Evolutionary conservation across 495 filamentous ascomycete species (phyloP), one percentile per base, ranked within the genome.

Genomic region (Glonium stellatum): DNA sequence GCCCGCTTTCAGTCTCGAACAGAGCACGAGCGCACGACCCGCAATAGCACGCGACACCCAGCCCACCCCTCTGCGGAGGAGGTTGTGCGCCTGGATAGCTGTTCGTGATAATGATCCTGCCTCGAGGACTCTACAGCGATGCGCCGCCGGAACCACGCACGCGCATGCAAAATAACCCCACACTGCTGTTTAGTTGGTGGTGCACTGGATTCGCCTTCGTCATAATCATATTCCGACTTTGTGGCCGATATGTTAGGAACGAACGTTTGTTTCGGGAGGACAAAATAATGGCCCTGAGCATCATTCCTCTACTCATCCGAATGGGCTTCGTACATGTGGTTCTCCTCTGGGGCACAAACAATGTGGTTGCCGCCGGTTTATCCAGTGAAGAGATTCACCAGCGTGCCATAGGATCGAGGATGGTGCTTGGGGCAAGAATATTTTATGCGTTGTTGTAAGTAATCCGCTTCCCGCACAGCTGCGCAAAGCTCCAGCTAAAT

Each of bases 111-210:
- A 68, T 68, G 65, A 56, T 65, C 0, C 34, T 65, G 5, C 59
- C 62, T 36, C 65, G 62, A 48, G 15, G 34, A 19, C 18, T 68
- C 27, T 62, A 62, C 54, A 50, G 61, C 34, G 55, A 25, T 5
- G 54, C 62, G 23, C 65, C 65, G 46, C 65, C 65, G 2, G 62
- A 59, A 51, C 58, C 57, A 19, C 62, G 65, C 51, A 56, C 55
- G 15, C 61, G 59, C 47, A 35, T 62, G 31, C 25, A 52, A n/a
- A 65, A 68, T 56, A 68, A 68, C 37, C 62, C 65, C 4, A 64
- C 65, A 22, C 62, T 98, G 42, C 78, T 97, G 55, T 89, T 93
- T 67, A 92, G 87, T 69, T 97, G 90, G 88, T 96, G 93, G 93
- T 89, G 89, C 59, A 95, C 90, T 8, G 76, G 76, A 6, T 93